Conservation (phyloP, 2,329 filamentous ascomycete species). For the Neonectria hederae region DNA sequence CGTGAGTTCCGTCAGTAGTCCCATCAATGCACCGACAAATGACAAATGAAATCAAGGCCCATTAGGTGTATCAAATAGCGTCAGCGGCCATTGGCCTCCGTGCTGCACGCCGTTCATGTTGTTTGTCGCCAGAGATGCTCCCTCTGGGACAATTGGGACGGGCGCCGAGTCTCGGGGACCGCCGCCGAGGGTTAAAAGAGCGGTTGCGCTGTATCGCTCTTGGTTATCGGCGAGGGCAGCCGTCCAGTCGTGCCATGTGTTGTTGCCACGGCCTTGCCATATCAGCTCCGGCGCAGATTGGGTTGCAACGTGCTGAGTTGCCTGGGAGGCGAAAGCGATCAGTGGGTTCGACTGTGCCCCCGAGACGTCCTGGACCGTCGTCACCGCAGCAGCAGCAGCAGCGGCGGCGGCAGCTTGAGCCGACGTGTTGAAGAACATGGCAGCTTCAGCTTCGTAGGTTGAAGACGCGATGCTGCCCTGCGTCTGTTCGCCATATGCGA, state of each 20-base stretch:
- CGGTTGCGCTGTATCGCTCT: constrained; percentile 60
- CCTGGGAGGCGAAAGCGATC: constrained; percentile 52
- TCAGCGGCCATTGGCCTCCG: constrained; percentile 45
- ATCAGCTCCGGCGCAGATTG: constrained; percentile 44
- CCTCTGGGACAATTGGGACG: constrained; percentile 28
- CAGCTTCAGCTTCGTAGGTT: constrained; percentile 40
- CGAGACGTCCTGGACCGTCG: constrained; percentile 33
- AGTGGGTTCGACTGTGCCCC: constrained; percentile 49
- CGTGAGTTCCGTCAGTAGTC: neutral
- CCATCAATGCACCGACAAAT: constrained; percentile 1
- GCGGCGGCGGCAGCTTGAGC: constrained; percentile 33
- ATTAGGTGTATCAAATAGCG: constrained; percentile 44
- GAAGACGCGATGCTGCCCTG: constrained; percentile 34
- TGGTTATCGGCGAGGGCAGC: constrained; percentile 60
- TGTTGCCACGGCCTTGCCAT: constrained; percentile 52
- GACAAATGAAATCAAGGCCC: constrained; percentile 34
- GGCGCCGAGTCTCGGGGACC: constrained; percentile 34
- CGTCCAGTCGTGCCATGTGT: constrained; percentile 66
- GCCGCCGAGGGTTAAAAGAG: constrained; percentile 58
- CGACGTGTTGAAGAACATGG: constrained; percentile 44
- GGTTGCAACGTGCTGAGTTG: constrained; percentile 47
- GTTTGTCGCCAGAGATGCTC: constrained; percentile 33
- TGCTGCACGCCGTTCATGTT: constrained; percentile 43
- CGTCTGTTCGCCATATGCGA: constrained; percentile 45
- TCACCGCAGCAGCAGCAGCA: constrained; percentile 32